Conservation (phyloP, 2,329 filamentous ascomycete genomes). For the Diaporthe batatas region DNA sequence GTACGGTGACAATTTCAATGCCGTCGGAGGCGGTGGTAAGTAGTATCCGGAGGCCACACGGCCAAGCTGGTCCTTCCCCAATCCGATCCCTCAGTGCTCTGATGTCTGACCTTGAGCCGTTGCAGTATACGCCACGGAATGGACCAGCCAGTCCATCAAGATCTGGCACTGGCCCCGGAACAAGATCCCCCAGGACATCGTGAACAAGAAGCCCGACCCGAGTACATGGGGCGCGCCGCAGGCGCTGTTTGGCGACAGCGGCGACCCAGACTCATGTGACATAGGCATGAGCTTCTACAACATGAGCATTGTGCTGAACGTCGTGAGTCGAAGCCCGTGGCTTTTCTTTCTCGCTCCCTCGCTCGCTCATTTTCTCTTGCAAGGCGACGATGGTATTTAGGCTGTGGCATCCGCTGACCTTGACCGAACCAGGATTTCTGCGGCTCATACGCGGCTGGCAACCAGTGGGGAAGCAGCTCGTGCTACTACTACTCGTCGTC, state of each 20-base stretch:
- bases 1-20: conserved; percentile 77
- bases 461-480: conserved; percentile 57
- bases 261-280: conserved; percentile 63
- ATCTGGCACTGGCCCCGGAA: conserved; percentile 83
- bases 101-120: neutral
- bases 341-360: neutral
- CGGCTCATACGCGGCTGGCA: conserved; percentile 76
- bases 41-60: no score
- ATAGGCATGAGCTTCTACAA: conserved; percentile 75
- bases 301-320: conserved; percentile 81
- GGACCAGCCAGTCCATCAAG: conserved; percentile 76
- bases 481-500: conserved; percentile 58
- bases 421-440: conserved; percentile 71
- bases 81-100: neutral
- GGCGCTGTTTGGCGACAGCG: conserved; percentile 74
- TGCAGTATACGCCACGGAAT: conserved; percentile 76
- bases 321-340: conserved; percentile 51
- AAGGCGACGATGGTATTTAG: neutral
- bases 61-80: no score
- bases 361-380: neutral
- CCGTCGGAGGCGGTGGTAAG: conserved; percentile 66
- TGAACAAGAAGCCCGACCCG: conserved; percentile 69
- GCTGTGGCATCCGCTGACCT: neutral
- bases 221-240: conserved; percentile 76
- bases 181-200: conserved; percentile 75